Conservation (phyloP, 371 early-diverging fungal genomes). For the Rhizopus microsporus region DNA sequence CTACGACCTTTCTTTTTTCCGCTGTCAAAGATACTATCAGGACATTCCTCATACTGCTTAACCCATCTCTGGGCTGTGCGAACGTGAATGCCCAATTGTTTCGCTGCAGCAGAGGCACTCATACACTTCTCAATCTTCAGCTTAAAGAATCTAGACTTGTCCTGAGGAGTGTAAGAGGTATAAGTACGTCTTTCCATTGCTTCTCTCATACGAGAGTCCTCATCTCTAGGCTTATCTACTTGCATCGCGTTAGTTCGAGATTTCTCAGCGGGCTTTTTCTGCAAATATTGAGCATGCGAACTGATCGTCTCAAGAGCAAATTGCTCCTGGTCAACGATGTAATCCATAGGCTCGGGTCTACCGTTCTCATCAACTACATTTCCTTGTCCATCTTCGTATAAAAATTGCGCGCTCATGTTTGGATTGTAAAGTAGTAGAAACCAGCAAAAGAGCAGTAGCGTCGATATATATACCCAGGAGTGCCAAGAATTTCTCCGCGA, state of each 20-base stretch:
- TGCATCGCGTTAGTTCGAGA: conserved; percentile 5
- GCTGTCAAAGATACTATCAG: no score
- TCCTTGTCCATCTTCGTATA: conserved; percentile 26
- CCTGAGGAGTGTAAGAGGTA: conserved; percentile 5
- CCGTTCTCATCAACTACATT: conserved; percentile 14
- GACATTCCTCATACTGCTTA: no score
- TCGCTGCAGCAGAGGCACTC: conserved; percentile 15
- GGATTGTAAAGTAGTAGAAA: no score
- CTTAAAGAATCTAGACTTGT: conserved; percentile 8
- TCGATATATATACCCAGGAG: no score
- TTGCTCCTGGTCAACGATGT: conserved; percentile 18
- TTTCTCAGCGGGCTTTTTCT: neutral
- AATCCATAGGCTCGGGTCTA: conserved; percentile 23
- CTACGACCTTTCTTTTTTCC: no score
- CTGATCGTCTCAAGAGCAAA: conserved; percentile 6
- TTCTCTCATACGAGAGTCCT: conserved; percentile 8
- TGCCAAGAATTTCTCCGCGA: no score
- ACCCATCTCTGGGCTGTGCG: conserved; percentile 12
- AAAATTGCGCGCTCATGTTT: no score
- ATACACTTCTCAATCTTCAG: conserved; percentile 11
- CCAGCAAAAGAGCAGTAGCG: no score
- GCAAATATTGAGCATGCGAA: conserved; percentile 4
- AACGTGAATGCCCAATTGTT: conserved; percentile 17
- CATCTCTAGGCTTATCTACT: conserved; percentile 2
- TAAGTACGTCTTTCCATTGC: conserved; percentile 4